phyloP scores from a whole-genome alignment of 1,284 basidiomycete species.

The Filobasidium uniguttulatum region DNA sequence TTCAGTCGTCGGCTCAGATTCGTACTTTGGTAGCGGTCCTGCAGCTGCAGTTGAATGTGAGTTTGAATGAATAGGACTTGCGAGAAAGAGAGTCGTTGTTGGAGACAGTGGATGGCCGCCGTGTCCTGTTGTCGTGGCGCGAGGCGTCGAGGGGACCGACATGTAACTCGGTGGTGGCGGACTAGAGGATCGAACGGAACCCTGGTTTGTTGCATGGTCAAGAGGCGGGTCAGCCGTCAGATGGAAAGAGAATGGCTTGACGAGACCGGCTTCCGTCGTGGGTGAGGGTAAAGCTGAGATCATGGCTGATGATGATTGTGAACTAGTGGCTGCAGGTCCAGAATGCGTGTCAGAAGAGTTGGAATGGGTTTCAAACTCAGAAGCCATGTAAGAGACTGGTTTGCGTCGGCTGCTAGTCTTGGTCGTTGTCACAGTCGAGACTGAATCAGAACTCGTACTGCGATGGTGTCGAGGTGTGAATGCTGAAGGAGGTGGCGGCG shows the following conservation, averaged over 20 bases:
- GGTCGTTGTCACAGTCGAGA: too few relatives aligned
- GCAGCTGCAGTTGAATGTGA: too few relatives aligned
- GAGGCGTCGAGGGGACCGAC: not conserved
- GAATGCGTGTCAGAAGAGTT: not conserved
- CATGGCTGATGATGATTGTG: not conserved
- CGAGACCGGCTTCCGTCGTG: not conserved
- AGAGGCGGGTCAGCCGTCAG: not conserved
- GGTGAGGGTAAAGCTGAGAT: too few relatives aligned
- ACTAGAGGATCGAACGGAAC: not conserved
- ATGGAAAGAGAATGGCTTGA: not conserved
- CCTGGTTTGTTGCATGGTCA: not conserved
- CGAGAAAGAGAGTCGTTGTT: not conserved
- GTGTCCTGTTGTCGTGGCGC: not conserved
- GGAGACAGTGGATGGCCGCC: not conserved
- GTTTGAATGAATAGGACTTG: too few relatives aligned
- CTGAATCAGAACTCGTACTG: too few relatives aligned
- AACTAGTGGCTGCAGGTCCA: not conserved
- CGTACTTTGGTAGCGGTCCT: constrained; percentile 24
- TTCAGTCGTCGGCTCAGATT: constrained; percentile 22
- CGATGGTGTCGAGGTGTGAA: too few relatives aligned
- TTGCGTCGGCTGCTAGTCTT: too few relatives aligned
- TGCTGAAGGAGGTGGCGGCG: too few relatives aligned
- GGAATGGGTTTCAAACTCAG: not conserved
- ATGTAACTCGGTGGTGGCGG: constrained; percentile 2
- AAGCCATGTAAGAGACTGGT: not conserved